These are phyloP conservation scores for Macrolepiota fuliginosa DNA, from an alignment of 768 basidiomycete genomes.

Conservation along the genomic window DNA sequence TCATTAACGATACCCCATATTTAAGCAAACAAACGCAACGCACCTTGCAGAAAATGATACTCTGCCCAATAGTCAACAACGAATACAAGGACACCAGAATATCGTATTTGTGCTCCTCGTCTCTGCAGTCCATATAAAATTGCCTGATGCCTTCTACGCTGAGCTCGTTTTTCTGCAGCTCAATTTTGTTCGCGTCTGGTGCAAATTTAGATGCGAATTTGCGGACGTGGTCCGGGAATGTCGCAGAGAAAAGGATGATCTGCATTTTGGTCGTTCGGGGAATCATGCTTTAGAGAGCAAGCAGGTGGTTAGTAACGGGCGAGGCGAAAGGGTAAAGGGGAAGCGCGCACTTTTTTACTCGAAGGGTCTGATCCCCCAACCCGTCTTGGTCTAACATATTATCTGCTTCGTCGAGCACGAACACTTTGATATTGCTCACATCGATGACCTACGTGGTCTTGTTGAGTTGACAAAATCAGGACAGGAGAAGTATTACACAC, in stretches of 20 bases:
- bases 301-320: background rate
- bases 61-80: conserved; percentile 92
- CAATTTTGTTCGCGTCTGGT: conserved; percentile 93
- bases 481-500: conserved; percentile 23
- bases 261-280: conserved; percentile 56
- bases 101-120: conserved; percentile 93
- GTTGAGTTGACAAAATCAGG: background rate
- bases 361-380: conserved; percentile 88
- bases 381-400: conserved; percentile 98
- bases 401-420: conserved; percentile 97
- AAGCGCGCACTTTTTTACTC: conserved; percentile 92
- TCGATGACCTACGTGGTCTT: conserved; percentile 56
- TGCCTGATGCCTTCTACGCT: conserved; percentile 93
- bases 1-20: background rate
- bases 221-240: conserved; percentile 93
- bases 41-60: conserved; percentile 97
- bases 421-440: conserved; percentile 77
- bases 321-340: background rate
- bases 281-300: conserved; percentile 45
- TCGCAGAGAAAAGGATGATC: conserved; percentile 96
- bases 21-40: conserved; percentile 22
- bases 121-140: conserved; percentile 93
- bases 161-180: conserved; percentile 90
- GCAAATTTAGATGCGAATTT: conserved; percentile 92
- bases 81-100: conserved; percentile 89